Evolutionary conservation across 345 rosid species (phyloP).

Genomic region (Trapa bicornis): DNA sequence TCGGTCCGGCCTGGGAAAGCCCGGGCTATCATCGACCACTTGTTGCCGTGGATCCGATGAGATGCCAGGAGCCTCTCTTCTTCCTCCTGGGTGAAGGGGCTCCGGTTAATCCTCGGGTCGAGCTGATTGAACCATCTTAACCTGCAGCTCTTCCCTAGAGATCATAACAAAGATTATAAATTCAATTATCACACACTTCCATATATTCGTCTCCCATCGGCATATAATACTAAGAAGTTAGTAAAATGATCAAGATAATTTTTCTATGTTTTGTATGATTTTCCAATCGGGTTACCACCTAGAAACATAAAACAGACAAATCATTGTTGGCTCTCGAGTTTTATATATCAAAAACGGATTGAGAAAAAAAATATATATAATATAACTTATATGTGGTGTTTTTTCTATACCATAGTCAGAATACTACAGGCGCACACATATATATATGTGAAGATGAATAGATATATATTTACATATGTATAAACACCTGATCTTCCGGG

Average conservation of each 20-base stretch:
- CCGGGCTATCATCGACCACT: constrained; percentile 80
- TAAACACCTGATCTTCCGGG: constrained; percentile 31
- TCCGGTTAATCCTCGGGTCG: constrained; percentile 80
- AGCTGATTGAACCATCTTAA: constrained; percentile 93
- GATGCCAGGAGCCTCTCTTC: constrained; percentile 70
- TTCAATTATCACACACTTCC: no score
- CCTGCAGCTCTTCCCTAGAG: constrained; percentile 81
- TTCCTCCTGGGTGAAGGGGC: constrained; percentile 85
- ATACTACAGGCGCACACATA: not conserved
- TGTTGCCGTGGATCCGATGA: constrained; percentile 78
- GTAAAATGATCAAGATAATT: no score
- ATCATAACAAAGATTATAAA: not conserved
- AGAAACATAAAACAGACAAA: not conserved
- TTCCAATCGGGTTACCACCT: not conserved
- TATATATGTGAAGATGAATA: not conserved
- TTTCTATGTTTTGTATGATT: not conserved
- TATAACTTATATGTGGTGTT: not conserved
- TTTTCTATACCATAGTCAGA: not conserved
- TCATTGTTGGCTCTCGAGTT: no score
- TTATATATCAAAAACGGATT: not conserved
- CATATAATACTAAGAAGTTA: no score
- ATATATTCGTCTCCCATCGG: no score
- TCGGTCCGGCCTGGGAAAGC: constrained; percentile 86
- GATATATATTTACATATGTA: not conserved
- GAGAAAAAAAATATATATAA: no score